Evolutionary conservation across 176 grass and related monocot genomes (phyloP).

Genomic region (Oryza meyeriana): DNA sequence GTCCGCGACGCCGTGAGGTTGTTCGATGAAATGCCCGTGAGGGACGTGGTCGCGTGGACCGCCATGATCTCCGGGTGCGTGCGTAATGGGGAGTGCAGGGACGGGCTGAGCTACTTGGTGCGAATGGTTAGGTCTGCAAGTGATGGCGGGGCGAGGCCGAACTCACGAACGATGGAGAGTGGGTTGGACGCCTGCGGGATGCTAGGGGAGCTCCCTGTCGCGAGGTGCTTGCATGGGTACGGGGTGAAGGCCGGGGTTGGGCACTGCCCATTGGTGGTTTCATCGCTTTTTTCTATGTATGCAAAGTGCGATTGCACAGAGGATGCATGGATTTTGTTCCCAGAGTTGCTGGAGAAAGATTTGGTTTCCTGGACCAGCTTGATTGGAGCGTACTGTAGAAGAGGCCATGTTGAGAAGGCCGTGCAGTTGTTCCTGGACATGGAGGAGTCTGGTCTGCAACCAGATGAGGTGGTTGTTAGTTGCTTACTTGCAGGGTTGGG

Average conservation of each 20-base stretch:
- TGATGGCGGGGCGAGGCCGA: constrained; percentile 32
- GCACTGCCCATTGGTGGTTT: constrained; percentile 24
- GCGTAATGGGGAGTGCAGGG: constrained; percentile 36
- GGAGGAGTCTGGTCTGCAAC: constrained; percentile 44
- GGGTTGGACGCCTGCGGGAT: constrained; percentile 54
- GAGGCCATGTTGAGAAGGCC: constrained; percentile 35
- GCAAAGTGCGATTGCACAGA: constrained; percentile 53
- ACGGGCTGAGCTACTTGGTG: constrained; percentile 40
- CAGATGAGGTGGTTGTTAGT: constrained; percentile 60
- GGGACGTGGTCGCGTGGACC: constrained; percentile 71
- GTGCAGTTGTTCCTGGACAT: constrained; percentile 44
- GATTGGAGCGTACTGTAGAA: constrained; percentile 52
- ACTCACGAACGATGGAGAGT: constrained; percentile 57
- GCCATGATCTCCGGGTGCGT: constrained; percentile 63
- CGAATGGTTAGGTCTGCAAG: constrained; percentile 32
- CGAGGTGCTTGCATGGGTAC: constrained; percentile 62
- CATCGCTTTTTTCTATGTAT: constrained; percentile 67
- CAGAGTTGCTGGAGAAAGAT: constrained; percentile 57
- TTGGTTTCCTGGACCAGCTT: constrained; percentile 74
- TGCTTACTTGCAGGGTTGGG: constrained; percentile 54
- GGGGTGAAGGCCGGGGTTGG: constrained; percentile 37
- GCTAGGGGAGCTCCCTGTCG: constrained; percentile 37
- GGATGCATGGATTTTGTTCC: constrained; percentile 45
- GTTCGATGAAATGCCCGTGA: constrained; percentile 69
- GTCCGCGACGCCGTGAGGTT: constrained; percentile 36